Conservation (phyloP, 2,329 filamentous ascomycete species). For the Fusarium sulawesiense region DNA sequence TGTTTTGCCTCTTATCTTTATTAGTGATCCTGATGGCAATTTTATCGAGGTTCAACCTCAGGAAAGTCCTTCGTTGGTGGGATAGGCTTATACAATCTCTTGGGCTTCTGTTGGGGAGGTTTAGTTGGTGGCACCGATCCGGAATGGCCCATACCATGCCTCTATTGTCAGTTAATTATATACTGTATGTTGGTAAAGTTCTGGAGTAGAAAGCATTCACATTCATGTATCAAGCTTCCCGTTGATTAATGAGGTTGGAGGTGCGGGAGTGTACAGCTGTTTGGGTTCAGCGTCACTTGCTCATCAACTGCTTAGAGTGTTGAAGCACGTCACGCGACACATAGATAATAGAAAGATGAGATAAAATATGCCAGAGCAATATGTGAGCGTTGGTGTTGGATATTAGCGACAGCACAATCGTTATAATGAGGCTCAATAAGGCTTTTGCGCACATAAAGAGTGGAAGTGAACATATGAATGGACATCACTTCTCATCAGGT, state of each 20-base stretch:
- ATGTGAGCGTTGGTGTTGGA: neutral
- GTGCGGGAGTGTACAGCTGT: neutral
- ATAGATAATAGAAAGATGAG: neutral
- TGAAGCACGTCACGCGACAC: neutral
- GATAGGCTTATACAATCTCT: neutral
- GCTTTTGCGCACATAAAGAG: conserved; percentile 30
- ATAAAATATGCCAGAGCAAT: neutral
- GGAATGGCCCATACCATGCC: neutral
- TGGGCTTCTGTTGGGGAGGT: neutral
- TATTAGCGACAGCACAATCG: neutral
- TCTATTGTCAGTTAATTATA: neutral
- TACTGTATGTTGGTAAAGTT: neutral
- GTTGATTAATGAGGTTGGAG: neutral
- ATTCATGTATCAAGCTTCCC: neutral
- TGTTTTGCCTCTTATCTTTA: neutral
- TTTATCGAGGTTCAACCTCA: conserved; percentile 17
- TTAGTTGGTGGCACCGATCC: no score
- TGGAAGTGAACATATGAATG: conserved; percentile 37
- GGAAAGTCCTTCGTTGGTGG: neutral
- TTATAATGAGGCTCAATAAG: neutral
- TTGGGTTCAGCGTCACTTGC: neutral
- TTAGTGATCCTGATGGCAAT: conserved; percentile 12
- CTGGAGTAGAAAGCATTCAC: neutral
- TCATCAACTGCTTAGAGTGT: neutral
- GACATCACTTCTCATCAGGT: conserved; percentile 46